phyloP scores from a whole-genome alignment of 1,284 basidiomycete species.

The Heterobasidion parviporum region DNA sequence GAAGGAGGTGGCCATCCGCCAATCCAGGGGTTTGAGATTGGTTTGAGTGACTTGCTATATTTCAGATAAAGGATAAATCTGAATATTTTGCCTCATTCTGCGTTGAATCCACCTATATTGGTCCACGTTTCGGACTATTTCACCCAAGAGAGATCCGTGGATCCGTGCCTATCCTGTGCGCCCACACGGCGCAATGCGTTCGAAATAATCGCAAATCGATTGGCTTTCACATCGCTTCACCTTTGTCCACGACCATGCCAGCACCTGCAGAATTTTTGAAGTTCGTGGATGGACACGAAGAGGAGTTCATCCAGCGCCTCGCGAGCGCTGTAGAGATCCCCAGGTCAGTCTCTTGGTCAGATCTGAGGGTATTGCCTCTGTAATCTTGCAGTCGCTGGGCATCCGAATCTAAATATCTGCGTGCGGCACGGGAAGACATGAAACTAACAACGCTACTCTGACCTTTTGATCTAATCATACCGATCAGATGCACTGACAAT shows the following conservation, averaged over 20 bases:
- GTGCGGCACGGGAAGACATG: too few relatives aligned
- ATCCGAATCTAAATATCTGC: neutral
- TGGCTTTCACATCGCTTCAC: neutral
- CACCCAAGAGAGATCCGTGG: neutral
- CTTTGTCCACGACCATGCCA: conserved; percentile 18
- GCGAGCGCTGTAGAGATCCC: conserved; percentile 84
- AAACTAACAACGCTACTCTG: neutral
- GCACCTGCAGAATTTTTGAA: conserved; percentile 41
- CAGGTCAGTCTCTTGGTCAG: conserved; percentile 42
- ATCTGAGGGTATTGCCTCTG: neutral
- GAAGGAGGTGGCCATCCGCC: too few relatives aligned
- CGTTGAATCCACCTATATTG: too few relatives aligned
- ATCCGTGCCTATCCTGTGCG: neutral
- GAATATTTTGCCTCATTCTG: too few relatives aligned
- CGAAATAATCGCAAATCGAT: neutral
- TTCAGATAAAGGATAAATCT: too few relatives aligned
- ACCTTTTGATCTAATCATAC: neutral
- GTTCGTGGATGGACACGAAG: conserved; percentile 67
- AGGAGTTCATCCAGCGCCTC: conserved; percentile 72
- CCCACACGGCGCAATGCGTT: neutral
- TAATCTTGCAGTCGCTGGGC: neutral
- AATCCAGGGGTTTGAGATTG: too few relatives aligned
- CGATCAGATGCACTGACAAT: neutral
- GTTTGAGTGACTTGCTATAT: too few relatives aligned
- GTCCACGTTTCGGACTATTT: too few relatives aligned